Evolutionary conservation across 768 basidiomycete species (phyloP).

Genomic region (Fistulinella prunicolor): DNA sequence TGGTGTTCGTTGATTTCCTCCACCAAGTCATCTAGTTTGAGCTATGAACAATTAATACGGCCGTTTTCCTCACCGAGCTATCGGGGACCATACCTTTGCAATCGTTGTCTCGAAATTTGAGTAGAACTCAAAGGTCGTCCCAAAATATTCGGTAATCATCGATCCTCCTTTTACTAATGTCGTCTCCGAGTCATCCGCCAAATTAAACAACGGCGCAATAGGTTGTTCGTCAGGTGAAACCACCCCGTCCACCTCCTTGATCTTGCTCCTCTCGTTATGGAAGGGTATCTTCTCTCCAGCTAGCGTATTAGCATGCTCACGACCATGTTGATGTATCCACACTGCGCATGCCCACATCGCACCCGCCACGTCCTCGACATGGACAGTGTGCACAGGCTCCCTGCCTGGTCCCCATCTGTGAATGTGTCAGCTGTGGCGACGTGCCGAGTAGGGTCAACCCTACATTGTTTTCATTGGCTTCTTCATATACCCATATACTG

Average conservation of each 20-base stretch:
- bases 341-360: constrained; percentile 71
- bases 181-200: constrained; percentile 76
- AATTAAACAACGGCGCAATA: constrained; percentile 77
- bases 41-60: constrained; percentile 33
- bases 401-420: constrained; percentile 77
- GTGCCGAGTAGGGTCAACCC: constrained; percentile 23
- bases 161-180: constrained; percentile 66
- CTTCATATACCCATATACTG: constrained; percentile 79
- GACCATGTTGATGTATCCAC: constrained; percentile 69
- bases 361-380: constrained; percentile 76
- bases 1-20: constrained; percentile 87
- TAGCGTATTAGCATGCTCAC: constrained; percentile 56
- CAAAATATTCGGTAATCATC: constrained; percentile 67
- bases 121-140: constrained; percentile 80
- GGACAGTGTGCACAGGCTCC: constrained; percentile 71
- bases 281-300: constrained; percentile 42
- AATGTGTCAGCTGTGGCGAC: constrained; percentile 7
- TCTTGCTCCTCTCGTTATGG: constrained; percentile 65
- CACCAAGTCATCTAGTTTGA: constrained; percentile 64
- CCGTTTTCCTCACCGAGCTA: background rate
- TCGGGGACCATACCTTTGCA: constrained; percentile 50
- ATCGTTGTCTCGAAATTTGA: constrained; percentile 63
- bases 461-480: constrained; percentile 86
- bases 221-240: constrained; percentile 53
- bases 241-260: constrained; percentile 61